Evolutionary conservation across 2,329 filamentous ascomycete genomes (phyloP).

Genomic region (Aspergillus brunneoviolaceus): DNA sequence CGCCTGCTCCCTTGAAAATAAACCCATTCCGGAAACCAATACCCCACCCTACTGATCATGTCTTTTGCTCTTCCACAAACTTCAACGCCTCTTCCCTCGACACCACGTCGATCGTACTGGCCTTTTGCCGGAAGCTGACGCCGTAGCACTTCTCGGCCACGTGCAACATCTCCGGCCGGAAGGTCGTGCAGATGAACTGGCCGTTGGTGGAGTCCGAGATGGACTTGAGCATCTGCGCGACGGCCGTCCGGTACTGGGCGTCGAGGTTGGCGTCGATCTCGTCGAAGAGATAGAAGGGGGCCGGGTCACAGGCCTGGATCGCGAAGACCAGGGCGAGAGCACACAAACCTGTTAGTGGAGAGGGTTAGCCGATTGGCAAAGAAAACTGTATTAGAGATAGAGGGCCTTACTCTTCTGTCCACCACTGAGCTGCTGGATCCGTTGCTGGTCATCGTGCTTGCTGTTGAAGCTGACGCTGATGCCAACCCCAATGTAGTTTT

Average conservation of each 20-base stretch:
- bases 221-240: constrained; percentile 81
- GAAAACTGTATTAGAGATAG: background rate
- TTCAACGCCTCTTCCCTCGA: constrained; percentile 81
- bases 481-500: constrained; percentile 94
- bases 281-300: constrained; percentile 98
- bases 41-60: constrained; percentile 24
- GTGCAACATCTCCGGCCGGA: constrained; percentile 91
- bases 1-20: constrained; percentile 11
- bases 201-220: constrained; percentile 62
- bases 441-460: constrained; percentile 96
- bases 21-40: constrained; percentile 11
- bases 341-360: constrained; percentile 66
- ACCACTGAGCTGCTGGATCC: constrained; percentile 94
- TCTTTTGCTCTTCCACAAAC: constrained; percentile 85
- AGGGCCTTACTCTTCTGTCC: constrained; percentile 83
- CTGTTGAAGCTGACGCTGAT: constrained; percentile 99
- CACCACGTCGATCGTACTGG: constrained; percentile 89
- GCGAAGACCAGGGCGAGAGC: constrained; percentile 97
- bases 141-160: constrained; percentile 98
- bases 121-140: constrained; percentile 88
- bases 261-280: constrained; percentile 98
- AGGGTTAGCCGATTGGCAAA: constrained; percentile 15
- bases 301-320: constrained; percentile 96
- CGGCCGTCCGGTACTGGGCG: constrained; percentile 94
- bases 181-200: constrained; percentile 98